Base-by-base conservation (phyloP, 2,329 filamentous ascomycete species). In the Penicillium italicum region DNA sequence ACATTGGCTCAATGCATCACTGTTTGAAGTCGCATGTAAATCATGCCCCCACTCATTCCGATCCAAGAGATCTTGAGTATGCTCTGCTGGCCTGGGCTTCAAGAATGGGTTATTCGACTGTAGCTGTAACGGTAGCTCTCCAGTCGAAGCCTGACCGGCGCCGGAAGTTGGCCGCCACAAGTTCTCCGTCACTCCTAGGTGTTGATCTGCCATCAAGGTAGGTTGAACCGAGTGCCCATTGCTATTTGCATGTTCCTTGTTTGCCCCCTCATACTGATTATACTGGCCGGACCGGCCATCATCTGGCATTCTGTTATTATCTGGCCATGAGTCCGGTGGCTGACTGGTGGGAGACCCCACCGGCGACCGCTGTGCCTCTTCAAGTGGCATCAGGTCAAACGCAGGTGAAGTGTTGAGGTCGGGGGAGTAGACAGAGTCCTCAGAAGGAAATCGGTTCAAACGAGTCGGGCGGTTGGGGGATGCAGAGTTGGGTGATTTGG, bases 81-180 rank as follows among this genome's bases (percentile, higher is more conserved):
- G 51, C 20, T 65, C 50, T 26, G 46, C 41, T 4, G 57, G 57
- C 30, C 64, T 63, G 3, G 68, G 55, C 50, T 70, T 74, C 48
- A 75, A 43, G 41, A 76, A 76, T 6, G 73, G 73, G 37, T 76
- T 76, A 46, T 75, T 76, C 16, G 73, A 75, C 50, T 66, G 70
- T 24, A 75, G 62, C 43, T 68, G 69, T 31, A 66, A 58, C 0
- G 70, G 65, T 26, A 67, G 56, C 46, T 69, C 66, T 53, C 65
- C 64, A 22, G 61, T 58, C 16, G 58, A 51, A 12, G 50, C 31
- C 30, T 65, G 58, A 16, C 37, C 50, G 16, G 50, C 36, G 4
- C 43, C 50, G 28, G 59, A 36, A 14, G 55, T 53, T 42, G 55
- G 49, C 20, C 63, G 62, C 61, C 54, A 61, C 31, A 63, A 63